A percentile compares a stretch with the other conserved stretches of the same genome.
These are phyloP conservation scores for Martiniozyma asiatica DNA, from an alignment of 1,139 yeast genomes.

Conservation along the genomic window DNA sequence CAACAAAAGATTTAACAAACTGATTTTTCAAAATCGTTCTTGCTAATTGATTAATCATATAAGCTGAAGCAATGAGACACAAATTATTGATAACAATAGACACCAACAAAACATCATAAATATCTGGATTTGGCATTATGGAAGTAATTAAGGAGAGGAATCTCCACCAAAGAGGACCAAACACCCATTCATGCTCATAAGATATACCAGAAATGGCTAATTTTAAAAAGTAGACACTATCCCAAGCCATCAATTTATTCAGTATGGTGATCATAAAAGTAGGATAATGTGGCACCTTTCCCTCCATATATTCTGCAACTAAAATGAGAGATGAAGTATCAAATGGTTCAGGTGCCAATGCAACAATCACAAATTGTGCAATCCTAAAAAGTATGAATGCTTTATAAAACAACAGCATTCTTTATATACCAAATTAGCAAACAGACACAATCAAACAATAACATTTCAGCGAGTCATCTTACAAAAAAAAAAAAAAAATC, in stretches of 20 bases:
- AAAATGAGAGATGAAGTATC: conserved; percentile 20
- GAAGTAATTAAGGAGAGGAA: conserved; percentile 26
- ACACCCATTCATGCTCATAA: conserved; percentile 87
- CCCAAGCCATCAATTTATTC: conserved; percentile 66
- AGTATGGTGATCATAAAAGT: conserved; percentile 18
- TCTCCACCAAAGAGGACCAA: conserved; percentile 68
- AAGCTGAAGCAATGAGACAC: conserved; percentile 30
- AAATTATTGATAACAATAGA: conserved; percentile 39
- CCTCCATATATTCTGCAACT: conserved; percentile 11
- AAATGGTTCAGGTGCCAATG: conserved; percentile 33
- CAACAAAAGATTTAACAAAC: conserved; percentile 8
- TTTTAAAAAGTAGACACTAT: conserved; percentile 64
- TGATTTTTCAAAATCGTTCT: conserved; percentile 4
- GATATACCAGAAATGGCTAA: conserved; percentile 37
- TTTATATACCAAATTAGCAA: too few species aligned
- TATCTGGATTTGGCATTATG: conserved; percentile 11
- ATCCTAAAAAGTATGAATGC: conserved; percentile 5
- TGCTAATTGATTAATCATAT: conserved; percentile 44
- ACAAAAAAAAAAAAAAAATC: too few species aligned
- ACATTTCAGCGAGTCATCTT: too few species aligned
- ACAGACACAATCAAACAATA: too few species aligned
- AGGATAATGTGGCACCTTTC: conserved; percentile 3
- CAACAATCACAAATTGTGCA: conserved; percentile 28
- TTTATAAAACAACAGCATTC: too few species aligned
- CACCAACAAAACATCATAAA: conserved; percentile 33